Conservation (phyloP, 176 grass and related monocot species). For the Bonia amplexicaulis region DNA sequence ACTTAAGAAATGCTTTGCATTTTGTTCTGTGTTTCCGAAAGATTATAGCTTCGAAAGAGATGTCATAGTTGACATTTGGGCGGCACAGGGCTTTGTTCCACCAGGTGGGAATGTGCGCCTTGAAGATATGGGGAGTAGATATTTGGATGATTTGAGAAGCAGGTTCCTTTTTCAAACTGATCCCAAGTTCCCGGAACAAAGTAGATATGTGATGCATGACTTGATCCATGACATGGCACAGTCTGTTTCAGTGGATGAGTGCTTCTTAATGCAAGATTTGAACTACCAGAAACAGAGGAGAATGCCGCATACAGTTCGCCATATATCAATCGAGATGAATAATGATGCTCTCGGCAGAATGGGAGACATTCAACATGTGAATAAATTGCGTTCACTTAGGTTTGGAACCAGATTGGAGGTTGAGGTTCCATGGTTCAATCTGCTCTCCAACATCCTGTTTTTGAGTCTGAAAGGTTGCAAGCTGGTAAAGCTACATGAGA, state of each 20-base stretch:
- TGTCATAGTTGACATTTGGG: too few species aligned
- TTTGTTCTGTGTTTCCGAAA: too few species aligned
- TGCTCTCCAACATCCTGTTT: too few species aligned
- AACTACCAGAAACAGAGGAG: neutral
- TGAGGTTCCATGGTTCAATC: neutral
- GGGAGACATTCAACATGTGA: neutral
- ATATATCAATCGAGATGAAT: neutral
- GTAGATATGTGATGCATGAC: conserved; percentile 26
- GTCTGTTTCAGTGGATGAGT: conserved; percentile 13
- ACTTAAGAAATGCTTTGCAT: too few species aligned
- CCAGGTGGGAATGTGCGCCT: too few species aligned
- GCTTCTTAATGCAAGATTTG: neutral
- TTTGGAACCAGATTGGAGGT: neutral
- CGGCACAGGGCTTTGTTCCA: too few species aligned
- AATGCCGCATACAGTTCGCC: neutral
- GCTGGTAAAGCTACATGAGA: too few species aligned
- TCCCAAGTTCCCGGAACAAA: neutral
- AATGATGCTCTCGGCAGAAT: neutral
- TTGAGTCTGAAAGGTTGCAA: too few species aligned
- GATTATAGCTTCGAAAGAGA: too few species aligned
- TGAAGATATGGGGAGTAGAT: too few species aligned
- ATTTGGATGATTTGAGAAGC: too few species aligned
- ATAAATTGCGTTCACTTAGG: neutral
- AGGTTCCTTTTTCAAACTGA: too few species aligned
- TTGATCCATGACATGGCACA: conserved; percentile 32